These are phyloP conservation scores for Lathyrus sativus DNA, from an alignment of 306 rosid genomes.

Conservation along the genomic window DNA sequence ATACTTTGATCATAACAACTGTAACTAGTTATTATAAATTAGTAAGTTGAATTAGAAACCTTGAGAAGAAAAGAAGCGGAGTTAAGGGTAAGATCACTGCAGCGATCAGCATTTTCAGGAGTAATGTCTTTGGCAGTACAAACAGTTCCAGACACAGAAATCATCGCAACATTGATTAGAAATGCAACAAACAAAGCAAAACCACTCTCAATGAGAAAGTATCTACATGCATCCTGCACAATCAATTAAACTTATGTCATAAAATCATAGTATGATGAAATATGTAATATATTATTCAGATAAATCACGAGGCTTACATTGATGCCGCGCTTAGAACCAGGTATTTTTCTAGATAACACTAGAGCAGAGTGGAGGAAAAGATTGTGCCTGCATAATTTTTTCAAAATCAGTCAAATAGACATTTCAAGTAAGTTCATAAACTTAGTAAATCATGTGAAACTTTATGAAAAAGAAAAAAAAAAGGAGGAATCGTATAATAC, in stretches of 20 bases:
- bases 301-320: constrained; percentile 50
- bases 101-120: constrained; percentile 21
- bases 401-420: neutral
- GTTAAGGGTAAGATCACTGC: constrained; percentile 65
- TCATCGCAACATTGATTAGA: constrained; percentile 69
- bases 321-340: constrained; percentile 68
- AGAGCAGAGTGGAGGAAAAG: constrained; percentile 96
- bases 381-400: constrained; percentile 66
- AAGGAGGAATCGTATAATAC: constrained; percentile 44
- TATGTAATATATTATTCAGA: no score
- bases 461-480: neutral
- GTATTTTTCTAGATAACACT: constrained; percentile 79
- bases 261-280: no score
- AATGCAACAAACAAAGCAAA: constrained; percentile 78
- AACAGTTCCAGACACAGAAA: constrained; percentile 72
- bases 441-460: neutral
- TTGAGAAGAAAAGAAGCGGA: constrained; percentile 84
- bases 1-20: neutral
- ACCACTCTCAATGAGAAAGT: constrained; percentile 74
- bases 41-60: constrained; percentile 48
- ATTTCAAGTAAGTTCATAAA: neutral
- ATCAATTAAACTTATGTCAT: neutral
- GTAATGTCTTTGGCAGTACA: constrained; percentile 56
- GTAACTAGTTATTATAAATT: neutral
- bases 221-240: constrained; percentile 80